These are phyloP conservation scores for Coleophoma cylindrospora DNA, from an alignment of 2,329 filamentous ascomycete species.

Conservation along the genomic window DNA sequence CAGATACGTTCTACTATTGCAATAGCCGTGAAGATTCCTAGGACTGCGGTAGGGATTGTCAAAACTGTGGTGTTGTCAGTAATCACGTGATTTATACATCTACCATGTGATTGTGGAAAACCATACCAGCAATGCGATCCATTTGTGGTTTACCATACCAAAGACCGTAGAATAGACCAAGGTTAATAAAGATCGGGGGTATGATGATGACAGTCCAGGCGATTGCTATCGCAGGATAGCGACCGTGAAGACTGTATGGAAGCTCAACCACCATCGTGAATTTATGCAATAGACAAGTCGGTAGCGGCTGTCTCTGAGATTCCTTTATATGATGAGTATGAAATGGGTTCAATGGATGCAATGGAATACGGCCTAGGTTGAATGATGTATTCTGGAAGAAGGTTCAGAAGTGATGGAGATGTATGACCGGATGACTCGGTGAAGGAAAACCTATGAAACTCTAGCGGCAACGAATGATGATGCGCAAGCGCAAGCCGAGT, in stretches of 20 bases:
- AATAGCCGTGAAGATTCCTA: slow-evolving; percentile 16
- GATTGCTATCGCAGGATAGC: slow-evolving; percentile 14
- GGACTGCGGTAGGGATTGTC: slow-evolving; percentile 15
- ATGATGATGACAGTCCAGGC: slow-evolving; percentile 18
- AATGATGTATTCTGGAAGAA: too few relatives aligned
- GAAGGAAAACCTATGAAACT: too few relatives aligned
- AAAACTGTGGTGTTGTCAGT: slow-evolving; percentile 9
- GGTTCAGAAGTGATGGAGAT: too few relatives aligned
- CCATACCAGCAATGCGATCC: slow-evolving; percentile 14
- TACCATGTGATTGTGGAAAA: not conserved
- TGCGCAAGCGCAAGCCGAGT: too few relatives aligned
- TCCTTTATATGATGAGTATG: too few relatives aligned
- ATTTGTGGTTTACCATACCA: slow-evolving; percentile 14
- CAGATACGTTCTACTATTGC: slow-evolving; percentile 12
- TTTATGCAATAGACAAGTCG: too few relatives aligned
- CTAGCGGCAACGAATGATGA: too few relatives aligned
- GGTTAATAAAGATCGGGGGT: slow-evolving; percentile 16
- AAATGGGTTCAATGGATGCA: too few relatives aligned
- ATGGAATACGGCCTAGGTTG: too few relatives aligned
- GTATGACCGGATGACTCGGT: too few relatives aligned
- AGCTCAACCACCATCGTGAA: slow-evolving; percentile 10
- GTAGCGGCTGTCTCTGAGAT: too few relatives aligned
- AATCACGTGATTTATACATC: slow-evolving; percentile 1
- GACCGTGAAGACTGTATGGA: slow-evolving; percentile 15
- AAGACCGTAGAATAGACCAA: slow-evolving; percentile 16